These are phyloP conservation scores for Citrullus mucosospermus DNA, from an alignment of 306 rosid genomes.

Conservation along the genomic window DNA sequence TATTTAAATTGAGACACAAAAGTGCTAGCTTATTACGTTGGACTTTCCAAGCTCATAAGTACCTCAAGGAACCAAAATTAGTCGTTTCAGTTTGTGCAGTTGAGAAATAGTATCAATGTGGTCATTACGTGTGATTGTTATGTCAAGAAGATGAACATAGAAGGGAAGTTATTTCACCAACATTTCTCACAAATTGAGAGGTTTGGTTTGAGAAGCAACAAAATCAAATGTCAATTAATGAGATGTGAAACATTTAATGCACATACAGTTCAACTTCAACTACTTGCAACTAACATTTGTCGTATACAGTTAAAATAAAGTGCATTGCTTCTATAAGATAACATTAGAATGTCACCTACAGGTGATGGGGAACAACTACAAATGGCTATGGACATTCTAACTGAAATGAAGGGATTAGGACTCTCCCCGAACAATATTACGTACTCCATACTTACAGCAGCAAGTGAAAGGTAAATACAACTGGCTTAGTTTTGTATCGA, in stretches of 20 bases:
- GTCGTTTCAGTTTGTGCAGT: neutral
- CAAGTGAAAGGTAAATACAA: conserved; percentile 68
- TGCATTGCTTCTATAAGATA: neutral
- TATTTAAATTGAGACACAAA: neutral
- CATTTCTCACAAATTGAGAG: neutral
- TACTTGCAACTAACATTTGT: neutral
- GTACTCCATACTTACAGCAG: conserved; percentile 67
- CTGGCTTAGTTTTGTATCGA: neutral
- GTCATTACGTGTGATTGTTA: neutral
- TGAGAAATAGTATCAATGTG: neutral
- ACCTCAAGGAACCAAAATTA: neutral
- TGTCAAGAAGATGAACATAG: neutral
- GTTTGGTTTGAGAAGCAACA: neutral
- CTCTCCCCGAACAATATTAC: conserved; percentile 75
- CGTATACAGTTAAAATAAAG: neutral
- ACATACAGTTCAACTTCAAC: neutral
- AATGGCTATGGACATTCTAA: conserved; percentile 70
- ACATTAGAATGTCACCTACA: conserved; percentile 27
- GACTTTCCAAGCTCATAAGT: too few relatives aligned
- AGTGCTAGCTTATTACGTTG: neutral
- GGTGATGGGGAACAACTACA: conserved; percentile 84
- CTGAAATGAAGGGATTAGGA: conserved; percentile 69
- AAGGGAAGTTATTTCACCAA: neutral
- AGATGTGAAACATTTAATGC: neutral
- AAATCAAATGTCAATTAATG: neutral